phyloP scores from a whole-genome alignment of 345 rosid genomes.

The Angophora floribunda region DNA sequence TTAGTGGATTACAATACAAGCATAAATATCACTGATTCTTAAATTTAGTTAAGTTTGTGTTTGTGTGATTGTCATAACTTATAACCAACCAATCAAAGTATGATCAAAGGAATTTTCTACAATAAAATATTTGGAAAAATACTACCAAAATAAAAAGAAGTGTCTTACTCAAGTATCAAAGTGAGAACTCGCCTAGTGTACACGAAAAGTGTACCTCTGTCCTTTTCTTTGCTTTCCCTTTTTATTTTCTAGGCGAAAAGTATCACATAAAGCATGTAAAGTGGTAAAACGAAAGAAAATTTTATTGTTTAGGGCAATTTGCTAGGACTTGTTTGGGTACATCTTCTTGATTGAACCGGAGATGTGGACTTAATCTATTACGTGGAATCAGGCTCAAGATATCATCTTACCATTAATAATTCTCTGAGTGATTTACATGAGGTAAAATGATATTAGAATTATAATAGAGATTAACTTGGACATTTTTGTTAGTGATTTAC shows the following conservation, averaged over 20 bases:
- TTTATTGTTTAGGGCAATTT: not conserved
- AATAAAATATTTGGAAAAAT: not conserved
- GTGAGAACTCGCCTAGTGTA: not conserved
- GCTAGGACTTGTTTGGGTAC: accelerated
- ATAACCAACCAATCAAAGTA: not conserved
- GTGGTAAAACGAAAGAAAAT: not conserved
- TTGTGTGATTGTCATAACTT: not conserved
- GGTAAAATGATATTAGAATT: not conserved
- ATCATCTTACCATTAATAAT: not conserved
- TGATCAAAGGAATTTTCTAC: not conserved
- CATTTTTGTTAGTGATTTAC: not conserved
- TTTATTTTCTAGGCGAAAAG: accelerated
- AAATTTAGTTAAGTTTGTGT: not conserved
- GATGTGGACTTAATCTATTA: not conserved
- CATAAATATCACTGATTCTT: accelerated
- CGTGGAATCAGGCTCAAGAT: not conserved
- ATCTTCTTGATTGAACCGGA: not conserved
- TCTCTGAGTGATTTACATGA: not conserved
- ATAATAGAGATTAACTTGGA: not conserved
- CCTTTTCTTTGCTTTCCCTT: not conserved
- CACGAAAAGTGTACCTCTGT: not conserved
- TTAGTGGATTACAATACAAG: not conserved
- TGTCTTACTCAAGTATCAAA: not conserved
- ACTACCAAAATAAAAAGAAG: not conserved
- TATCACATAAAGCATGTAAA: accelerated